Base-by-base conservation (phyloP, 305 asterid species). In the Ajuga reptans region DNA sequence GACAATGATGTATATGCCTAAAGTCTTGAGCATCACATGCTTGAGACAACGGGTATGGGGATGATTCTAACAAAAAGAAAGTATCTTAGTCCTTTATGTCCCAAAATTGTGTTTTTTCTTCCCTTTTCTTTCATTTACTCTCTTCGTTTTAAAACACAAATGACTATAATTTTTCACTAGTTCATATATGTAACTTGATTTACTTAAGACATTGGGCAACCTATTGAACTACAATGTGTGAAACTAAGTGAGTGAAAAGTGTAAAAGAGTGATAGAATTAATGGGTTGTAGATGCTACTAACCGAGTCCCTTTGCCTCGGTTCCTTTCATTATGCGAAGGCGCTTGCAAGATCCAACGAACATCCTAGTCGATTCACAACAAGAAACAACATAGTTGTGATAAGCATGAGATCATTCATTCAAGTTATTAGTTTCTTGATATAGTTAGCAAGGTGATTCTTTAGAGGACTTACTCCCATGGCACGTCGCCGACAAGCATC, bases 271-370 rank as follows among this genome's bases (percentile, higher is more conserved):
- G n/a, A 46, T 24, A 50, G 5, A 62, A 18, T 37, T 36, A 51
- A 41, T 11, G 42, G 41, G 46, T 14, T 41, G 39, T 1, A 5
- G 9, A 14, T 53, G 37, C 3, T 16, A 74, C 89, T 68, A 65
- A 87, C 89, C 91, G 9, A 85, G 84, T 76, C 91, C 95, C 50
- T 79, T 85, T 12, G 89, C 91, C 72, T 87, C 91, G 1, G 81
- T 71, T 60, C 91, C 89, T 81, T 84, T 85, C 95, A 85, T 85
- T 50, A 87, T 81, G 77, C 89, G 89, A 27, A 85, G 80, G 73
- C 95, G 91, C 83, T 84, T 85, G 84, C 95, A 87, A 12, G 91
- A 85, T 70, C 58, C 84, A 57, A 84, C 92, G 66, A 88, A 88
- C 92, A 86, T 84, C 84, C 96, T 86, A 66, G 42, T 27, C 0